Evolutionary conservation across 805 yeast species (phyloP), one percentile per base, ranked within the genome.

Genomic region (Kluyveromyces aestuarii): DNA sequence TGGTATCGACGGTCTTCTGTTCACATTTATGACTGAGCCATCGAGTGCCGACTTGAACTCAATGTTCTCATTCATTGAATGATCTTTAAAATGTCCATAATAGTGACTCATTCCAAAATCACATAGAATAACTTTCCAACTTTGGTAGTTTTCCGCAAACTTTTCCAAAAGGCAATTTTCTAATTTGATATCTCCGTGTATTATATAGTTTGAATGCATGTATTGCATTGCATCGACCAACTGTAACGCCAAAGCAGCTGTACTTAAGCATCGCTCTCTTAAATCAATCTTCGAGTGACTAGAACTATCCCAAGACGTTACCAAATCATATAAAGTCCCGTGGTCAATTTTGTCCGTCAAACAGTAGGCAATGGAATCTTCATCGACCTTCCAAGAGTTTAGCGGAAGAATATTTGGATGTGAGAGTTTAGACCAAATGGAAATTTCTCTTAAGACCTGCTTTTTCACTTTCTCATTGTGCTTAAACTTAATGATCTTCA

Each of bases 71-170:
- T 42, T 13, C 19, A 47, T 44, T 10, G 16, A 13, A 27, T 39
- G n/a, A 6, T 30, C 40, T n/a, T 37, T 38, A 18, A 18, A 8
- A 19, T 41, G 44, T 6, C 49, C 54, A 50, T 47, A 54, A 40
- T 52, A 47, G 16, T 70, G 69, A 44, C 80, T 72, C 95, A 90
- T 87, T 6, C 98, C 98, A 69, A 90, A 90, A 66, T 90, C 98
- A 67, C 96, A 87, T 7, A 90, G 62, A 25, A 83, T 61, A 52
- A 87, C 62, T 45, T 56, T 63, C 50, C 68, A 54, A 18, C 53
- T 51, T 6, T 33, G 35, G 21, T 25, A 18, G n/a, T 61, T 62
- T 11, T 53, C 53, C 6, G 54, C 53, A 43, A 56, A 55, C 18
- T 71, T 68, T 52, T 81, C 81, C 27, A 87, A 63, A 41, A 87